Conservation (phyloP, 2,329 filamentous ascomycete species). For the Epichloe typhina region DNA sequence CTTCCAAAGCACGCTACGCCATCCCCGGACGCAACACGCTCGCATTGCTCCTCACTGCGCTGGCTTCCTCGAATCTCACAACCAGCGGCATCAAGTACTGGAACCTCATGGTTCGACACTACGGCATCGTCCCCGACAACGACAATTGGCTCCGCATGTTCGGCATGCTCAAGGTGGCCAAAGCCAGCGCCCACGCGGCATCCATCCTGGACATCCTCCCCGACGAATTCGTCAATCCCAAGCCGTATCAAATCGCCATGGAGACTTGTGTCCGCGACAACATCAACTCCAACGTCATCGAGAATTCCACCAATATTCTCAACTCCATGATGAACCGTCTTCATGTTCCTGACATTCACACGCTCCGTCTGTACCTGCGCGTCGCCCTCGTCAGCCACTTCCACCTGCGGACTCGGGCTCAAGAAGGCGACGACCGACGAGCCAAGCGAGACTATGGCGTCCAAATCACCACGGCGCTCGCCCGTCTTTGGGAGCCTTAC, state of each 20-base stretch:
- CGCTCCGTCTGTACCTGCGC: conserved; percentile 43
- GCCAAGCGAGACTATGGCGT: conserved; percentile 32
- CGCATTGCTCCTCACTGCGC: conserved; percentile 53
- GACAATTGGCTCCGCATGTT: conserved; percentile 60
- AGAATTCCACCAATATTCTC: conserved; percentile 51
- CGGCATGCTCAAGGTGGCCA: conserved; percentile 49
- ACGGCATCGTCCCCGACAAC: conserved; percentile 55
- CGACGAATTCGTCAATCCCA: conserved; percentile 25
- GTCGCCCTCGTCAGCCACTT: conserved; percentile 36
- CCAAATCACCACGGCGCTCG: conserved; percentile 37
- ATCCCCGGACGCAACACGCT: conserved; percentile 45
- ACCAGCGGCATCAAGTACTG: conserved; percentile 64
- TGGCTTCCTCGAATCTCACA: conserved; percentile 45
- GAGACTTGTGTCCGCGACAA: conserved; percentile 62
- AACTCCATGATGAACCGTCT: conserved; percentile 40
- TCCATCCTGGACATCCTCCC: conserved; percentile 46
- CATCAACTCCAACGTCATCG: conserved; percentile 57
- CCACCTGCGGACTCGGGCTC: conserved; percentile 20
- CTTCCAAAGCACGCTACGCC: conserved; percentile 20
- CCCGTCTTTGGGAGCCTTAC: conserved; percentile 37
- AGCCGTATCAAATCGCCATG: conserved; percentile 61
- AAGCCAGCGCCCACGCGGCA: conserved; percentile 49
- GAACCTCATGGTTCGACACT: conserved; percentile 50
- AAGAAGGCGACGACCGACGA: conserved; percentile 16
- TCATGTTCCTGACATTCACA: conserved; percentile 33